Evolutionary conservation across 805 yeast species (phyloP), one percentile per base, ranked within the genome.

Genomic region (Metschnikowia colocasiae): DNA sequence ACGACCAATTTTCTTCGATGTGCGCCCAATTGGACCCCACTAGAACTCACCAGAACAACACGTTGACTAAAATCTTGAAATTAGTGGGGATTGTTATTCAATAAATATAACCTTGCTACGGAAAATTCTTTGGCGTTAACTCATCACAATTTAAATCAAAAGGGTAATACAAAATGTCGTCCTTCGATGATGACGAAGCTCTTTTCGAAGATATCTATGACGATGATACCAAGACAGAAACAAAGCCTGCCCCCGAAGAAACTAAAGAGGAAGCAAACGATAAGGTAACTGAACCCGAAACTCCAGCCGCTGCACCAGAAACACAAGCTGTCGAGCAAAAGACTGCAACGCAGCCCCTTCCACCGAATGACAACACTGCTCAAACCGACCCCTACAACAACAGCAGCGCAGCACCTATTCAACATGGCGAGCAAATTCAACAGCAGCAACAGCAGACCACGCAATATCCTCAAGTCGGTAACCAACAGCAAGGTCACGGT

Each of bases 141-240:
- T 16, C 18, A n/a, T 13, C 13, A 20, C 22, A 33, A 19, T 13
- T n/a, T 12, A n/a, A 35, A 27, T 23, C 13, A 20, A n/a, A n/a
- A 35, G 26, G 26, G 6, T 9, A n/a, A n/a, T 9, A 27, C 15
- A 39, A 19, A 22, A 55, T 55, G 57, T 54, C 59, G 31, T 35
- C 51, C 39, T 79, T 85, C 51, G 96, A 89, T 69, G 97, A 90
- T 71, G 97, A 91, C 69, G 97, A 90, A 66, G 92, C 88, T 60
- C 83, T 87, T 65, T 91, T 91, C 68, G 95, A 90, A 69, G 97
- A 91, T 65, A 87, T 91, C 69, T 91, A 91, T 45, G 64, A 66
- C 47, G 73, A 56, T 15, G 58, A 47, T 29, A 39, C 50, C 41
- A 49, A 47, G 34, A 45, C 46, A 15, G 51, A 48, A 22, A 35